A percentile compares a stretch with the other conserved stretches of the same genome.
Conservation (phyloP, 805 yeast genomes). For the Starmerella bombicola region DNA sequence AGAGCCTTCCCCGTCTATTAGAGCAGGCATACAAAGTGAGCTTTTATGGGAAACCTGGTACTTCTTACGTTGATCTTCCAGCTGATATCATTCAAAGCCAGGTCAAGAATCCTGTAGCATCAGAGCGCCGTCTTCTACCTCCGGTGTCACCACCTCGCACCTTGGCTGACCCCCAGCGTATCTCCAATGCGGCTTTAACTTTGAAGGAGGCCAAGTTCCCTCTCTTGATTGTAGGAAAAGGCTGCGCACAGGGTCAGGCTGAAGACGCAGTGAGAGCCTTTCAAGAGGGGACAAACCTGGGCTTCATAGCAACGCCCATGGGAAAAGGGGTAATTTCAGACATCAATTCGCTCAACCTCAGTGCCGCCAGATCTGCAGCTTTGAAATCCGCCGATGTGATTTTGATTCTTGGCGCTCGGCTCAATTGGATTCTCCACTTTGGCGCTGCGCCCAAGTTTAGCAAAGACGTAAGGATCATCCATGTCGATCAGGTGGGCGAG, state of each 20-base stretch:
- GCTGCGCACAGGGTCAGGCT: conserved; percentile 41
- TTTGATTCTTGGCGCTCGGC: conserved; percentile 49
- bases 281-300: conserved; percentile 34
- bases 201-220: conserved; percentile 35
- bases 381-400: conserved; percentile 47
- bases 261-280: conserved; percentile 33
- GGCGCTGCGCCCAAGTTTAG: conserved; percentile 47
- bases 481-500: conserved; percentile 43
- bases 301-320: conserved; percentile 67
- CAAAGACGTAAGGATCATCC: conserved; percentile 39
- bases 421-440: conserved; percentile 63
- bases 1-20: conserved; percentile 32
- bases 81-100: conserved; percentile 42
- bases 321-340: conserved; percentile 61
- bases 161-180: conserved; percentile 30
- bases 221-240: conserved; percentile 53
- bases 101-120: background rate
- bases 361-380: conserved; percentile 54
- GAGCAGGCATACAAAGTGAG: conserved; percentile 38
- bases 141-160: conserved; percentile 31
- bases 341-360: conserved; percentile 35
- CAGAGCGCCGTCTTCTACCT: conserved; percentile 7
- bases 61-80: conserved; percentile 52
- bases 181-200: conserved; percentile 31
- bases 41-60: conserved; percentile 45